Base-by-base conservation (phyloP, 225 moss, liverwort and hornwort species). In the Straminergon stramineum region DNA sequence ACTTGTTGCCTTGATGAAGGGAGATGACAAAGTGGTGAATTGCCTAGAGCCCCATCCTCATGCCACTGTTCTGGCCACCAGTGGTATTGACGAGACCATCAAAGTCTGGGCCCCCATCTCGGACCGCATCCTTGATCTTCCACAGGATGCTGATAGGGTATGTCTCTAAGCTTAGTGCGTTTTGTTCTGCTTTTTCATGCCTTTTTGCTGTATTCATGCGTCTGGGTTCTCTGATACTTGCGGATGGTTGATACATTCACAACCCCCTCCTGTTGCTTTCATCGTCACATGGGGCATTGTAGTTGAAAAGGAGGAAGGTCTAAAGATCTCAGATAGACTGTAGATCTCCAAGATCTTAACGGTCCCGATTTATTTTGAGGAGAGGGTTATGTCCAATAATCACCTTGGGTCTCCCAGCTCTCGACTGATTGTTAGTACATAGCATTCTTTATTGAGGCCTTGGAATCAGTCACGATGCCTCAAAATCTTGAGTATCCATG, bases 31-130 rank as follows among this genome's bases (percentile, higher is more conserved):
- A 73, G 95, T 97, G 39, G 99, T 99, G 84, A 99, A 97, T 73
- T 99, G 99, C 75, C 89, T 99, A 9, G 99, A 99, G 90, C 96
- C 97, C 78, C 99, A 99, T 88, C 97, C 97, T 34, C 92, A 86
- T 86, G 91, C 95, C 69, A 96, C 96, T 23, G 53, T 96, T 39
- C 91, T 99, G 85, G 99, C 99, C 56, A 97, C 96, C 23, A 99
- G 97, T 88, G 99, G 99, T 17, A 92, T 99, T 87, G 97, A 97
- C 39, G 84, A 92, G 9, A 93, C 92, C 71, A 91, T 99, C 61
- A 99, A 99, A 94, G 89, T 99, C n/a, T 99, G 97, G 97, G 89
- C 95, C 73, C 97, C 97, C 28, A 94, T 92, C 8, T 93, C 97
- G 41, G 94, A 96, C 35, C 79, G 87, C 41, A 91, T 95, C 6